Conservation (phyloP, 2,329 filamentous ascomycete species). For the Bisporella sp. region DNA sequence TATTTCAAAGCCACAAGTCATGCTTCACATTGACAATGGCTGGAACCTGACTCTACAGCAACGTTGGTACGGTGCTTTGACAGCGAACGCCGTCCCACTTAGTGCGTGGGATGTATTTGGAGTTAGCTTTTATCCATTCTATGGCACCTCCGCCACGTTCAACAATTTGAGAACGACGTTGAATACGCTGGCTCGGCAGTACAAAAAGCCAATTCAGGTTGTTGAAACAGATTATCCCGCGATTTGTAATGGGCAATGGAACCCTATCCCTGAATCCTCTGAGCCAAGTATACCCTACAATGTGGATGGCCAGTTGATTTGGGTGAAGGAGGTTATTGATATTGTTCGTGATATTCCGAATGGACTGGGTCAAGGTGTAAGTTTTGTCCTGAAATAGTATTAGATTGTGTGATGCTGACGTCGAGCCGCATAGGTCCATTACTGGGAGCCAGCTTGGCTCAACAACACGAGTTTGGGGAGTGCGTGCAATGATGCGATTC, state of each 20-base stretch:
- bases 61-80: conserved; percentile 53
- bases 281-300: conserved; percentile 50
- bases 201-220: conserved; percentile 59
- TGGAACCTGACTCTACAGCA: conserved; percentile 62
- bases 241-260: conserved; percentile 49
- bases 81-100: conserved; percentile 45
- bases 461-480: conserved; percentile 48
- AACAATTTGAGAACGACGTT: conserved; percentile 47
- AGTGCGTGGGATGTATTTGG: conserved; percentile 64
- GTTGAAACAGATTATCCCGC: conserved; percentile 67
- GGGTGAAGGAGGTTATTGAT: conserved; percentile 50
- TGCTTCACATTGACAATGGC: conserved; percentile 69
- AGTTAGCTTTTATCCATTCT: conserved; percentile 69
- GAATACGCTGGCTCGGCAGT: conserved; percentile 49
- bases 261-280: conserved; percentile 24
- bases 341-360: conserved; percentile 46
- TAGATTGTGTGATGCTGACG: too few species aligned
- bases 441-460: conserved; percentile 58
- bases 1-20: conserved; percentile 51
- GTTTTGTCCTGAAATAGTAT: too few species aligned
- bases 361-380: conserved; percentile 39
- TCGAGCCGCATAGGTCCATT: conserved; percentile 40
- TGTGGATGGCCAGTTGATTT: conserved; percentile 53
- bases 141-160: conserved; percentile 52
- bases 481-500: conserved; percentile 54